Evolutionary conservation across 139 green algal genomes (phyloP).

Genomic region (Chlorella sp.): DNA sequence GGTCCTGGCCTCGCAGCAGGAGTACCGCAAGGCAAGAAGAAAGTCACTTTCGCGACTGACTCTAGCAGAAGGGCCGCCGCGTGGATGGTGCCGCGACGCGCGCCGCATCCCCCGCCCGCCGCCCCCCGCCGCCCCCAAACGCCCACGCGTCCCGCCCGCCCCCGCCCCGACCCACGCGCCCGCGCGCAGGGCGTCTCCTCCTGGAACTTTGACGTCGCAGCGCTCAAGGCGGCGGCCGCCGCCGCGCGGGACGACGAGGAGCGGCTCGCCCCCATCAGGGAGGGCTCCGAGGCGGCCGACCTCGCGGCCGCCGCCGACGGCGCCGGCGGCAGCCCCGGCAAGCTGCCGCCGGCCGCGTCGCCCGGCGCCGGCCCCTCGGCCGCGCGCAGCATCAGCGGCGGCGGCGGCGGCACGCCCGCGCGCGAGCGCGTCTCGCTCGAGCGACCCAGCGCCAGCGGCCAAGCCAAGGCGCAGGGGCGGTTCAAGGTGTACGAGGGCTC

Average conservation of each 20-base stretch:
- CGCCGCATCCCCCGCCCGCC: too few relatives aligned
- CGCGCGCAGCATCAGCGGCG: neutral
- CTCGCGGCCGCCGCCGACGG: conserved; percentile 7
- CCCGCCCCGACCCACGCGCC: too few relatives aligned
- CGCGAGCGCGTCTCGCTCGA: neutral
- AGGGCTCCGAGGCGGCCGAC: conserved; percentile 19
- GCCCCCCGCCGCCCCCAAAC: too few relatives aligned
- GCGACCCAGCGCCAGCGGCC: neutral
- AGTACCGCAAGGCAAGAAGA: conserved; percentile 82
- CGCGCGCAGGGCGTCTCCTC: conserved; percentile 64
- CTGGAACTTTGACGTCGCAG: conserved; percentile 95
- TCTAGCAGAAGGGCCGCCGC: too few relatives aligned
- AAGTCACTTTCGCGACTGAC: too few relatives aligned
- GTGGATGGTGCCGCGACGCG: too few relatives aligned
- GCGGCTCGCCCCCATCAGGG: conserved; percentile 34
- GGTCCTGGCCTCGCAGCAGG: conserved; percentile 61
- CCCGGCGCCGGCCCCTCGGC: neutral
- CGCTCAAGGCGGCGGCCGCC: conserved; percentile 83
- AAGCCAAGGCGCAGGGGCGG: conserved; percentile 55
- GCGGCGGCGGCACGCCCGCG: conserved; percentile 4
- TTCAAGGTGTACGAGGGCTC: conserved; percentile 78
- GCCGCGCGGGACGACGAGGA: conserved; percentile 33
- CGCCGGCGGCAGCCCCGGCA: conserved; percentile 3
- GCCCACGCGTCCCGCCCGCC: too few relatives aligned
- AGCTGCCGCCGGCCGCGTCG: conserved; percentile 2